phyloP scores from a whole-genome alignment of 106 monocot genomes.

The Phalaenopsis equestris region DNA sequence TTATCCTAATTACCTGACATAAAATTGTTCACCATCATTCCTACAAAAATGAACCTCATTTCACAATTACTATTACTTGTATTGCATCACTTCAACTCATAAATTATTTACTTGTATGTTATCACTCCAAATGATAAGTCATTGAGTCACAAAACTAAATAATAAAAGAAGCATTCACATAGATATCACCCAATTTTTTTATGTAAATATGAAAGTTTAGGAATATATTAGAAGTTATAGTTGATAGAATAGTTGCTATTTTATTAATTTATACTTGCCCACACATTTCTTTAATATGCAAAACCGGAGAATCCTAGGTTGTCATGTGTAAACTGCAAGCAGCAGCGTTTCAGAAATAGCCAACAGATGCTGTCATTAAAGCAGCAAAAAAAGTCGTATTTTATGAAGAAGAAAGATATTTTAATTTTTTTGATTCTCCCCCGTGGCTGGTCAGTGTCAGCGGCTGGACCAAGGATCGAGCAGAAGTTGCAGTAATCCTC shows the following conservation, averaged over 20 bases:
- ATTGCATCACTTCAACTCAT: too few species aligned
- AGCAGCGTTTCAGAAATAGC: background rate
- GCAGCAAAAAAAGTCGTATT: background rate
- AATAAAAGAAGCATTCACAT: too few species aligned
- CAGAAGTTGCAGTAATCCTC: background rate
- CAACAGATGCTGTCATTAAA: conserved; percentile 1
- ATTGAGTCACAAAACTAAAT: too few species aligned
- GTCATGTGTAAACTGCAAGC: background rate
- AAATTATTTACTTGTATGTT: too few species aligned
- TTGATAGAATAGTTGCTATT: background rate
- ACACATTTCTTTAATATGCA: background rate
- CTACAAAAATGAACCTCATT: too few species aligned
- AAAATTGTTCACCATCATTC: too few species aligned
- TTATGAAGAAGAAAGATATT: background rate
- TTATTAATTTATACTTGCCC: background rate
- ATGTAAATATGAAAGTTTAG: too few species aligned
- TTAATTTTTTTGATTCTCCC: conserved; percentile 1
- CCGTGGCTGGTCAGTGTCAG: conserved; percentile 21
- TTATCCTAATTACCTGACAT: too few species aligned
- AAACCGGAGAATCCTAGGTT: background rate
- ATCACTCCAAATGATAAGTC: too few species aligned
- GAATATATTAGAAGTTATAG: too few species aligned
- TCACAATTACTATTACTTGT: too few species aligned
- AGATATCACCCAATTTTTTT: too few species aligned
- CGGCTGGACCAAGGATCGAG: conserved; percentile 8